Evolutionary conservation across 345 rosid species (phyloP).

Genomic region (Rhodamnia argentea): DNA sequence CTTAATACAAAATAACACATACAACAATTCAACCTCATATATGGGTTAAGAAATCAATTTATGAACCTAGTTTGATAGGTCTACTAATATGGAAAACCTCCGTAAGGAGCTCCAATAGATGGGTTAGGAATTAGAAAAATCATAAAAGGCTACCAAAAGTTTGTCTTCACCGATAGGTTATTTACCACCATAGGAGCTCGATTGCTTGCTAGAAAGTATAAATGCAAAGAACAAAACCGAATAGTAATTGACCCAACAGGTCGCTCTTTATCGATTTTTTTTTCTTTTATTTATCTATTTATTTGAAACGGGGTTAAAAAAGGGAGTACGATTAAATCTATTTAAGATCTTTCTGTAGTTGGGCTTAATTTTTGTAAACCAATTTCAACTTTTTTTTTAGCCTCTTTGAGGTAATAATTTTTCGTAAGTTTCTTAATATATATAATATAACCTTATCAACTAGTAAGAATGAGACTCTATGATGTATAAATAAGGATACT

Average conservation of each 20-base stretch:
- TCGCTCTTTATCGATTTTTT: not conserved
- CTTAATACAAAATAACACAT: too few species aligned
- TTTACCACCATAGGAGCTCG: not conserved
- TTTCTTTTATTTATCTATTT: not conserved
- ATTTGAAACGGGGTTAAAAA: not conserved
- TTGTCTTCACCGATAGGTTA: not conserved
- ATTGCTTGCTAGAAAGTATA: not conserved
- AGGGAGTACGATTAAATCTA: not conserved
- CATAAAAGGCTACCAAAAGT: not conserved
- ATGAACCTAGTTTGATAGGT: too few species aligned
- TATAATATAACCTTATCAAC: not conserved
- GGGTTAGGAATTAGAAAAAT: not conserved
- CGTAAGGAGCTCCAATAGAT: not conserved
- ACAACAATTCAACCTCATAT: too few species aligned
- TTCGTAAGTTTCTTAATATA: not conserved
- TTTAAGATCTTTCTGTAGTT: not conserved
- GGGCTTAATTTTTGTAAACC: not conserved
- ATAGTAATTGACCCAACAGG: not conserved
- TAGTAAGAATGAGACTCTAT: not conserved
- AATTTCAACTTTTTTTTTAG: not conserved
- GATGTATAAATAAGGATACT: not conserved
- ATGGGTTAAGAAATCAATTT: too few species aligned
- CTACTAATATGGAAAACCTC: not conserved
- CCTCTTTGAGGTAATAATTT: not conserved
- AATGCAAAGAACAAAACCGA: not conserved